Percentiles rank a stretch among this genome's conserved stretches.
phyloP scores from a whole-genome alignment of 164 flowering plant species.

The Nelumbo lutea region DNA sequence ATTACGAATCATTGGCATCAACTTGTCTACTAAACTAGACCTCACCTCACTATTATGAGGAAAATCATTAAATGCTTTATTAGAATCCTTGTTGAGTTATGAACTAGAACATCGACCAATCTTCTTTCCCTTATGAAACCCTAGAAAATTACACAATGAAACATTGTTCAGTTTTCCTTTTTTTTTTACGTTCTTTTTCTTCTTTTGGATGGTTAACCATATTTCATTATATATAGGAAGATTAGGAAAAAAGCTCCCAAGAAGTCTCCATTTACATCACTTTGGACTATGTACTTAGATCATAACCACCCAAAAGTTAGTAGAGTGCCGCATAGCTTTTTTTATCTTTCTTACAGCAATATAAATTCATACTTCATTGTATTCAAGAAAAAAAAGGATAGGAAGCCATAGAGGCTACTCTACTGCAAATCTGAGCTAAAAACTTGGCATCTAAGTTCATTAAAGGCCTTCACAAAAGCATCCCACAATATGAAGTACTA shows the following conservation, averaged over 20 bases:
- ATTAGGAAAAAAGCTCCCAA: neutral
- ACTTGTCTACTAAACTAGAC: slow-evolving; percentile 3
- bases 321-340: too few species aligned
- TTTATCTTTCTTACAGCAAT: too few species aligned
- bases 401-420: neutral
- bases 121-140: slow-evolving; percentile 45
- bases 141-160: slow-evolving; percentile 21
- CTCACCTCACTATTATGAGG: slow-evolving; percentile 36
- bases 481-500: too few species aligned
- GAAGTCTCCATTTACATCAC: neutral
- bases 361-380: too few species aligned
- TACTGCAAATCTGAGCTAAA: neutral
- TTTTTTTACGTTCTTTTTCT: neutral
- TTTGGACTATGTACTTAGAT: neutral
- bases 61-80: slow-evolving; percentile 17
- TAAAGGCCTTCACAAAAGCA: neutral
- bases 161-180: neutral
- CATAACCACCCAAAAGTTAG: too few species aligned
- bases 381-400: neutral
- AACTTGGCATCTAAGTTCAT: neutral
- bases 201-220: neutral
- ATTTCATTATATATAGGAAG: neutral
- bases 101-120: slow-evolving; percentile 52
- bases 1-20: neutral
- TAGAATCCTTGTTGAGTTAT: slow-evolving; percentile 32